Base-by-base conservation (phyloP, 2,329 filamentous ascomycete genomes). In the Neopestalotiopsis sp. region DNA sequence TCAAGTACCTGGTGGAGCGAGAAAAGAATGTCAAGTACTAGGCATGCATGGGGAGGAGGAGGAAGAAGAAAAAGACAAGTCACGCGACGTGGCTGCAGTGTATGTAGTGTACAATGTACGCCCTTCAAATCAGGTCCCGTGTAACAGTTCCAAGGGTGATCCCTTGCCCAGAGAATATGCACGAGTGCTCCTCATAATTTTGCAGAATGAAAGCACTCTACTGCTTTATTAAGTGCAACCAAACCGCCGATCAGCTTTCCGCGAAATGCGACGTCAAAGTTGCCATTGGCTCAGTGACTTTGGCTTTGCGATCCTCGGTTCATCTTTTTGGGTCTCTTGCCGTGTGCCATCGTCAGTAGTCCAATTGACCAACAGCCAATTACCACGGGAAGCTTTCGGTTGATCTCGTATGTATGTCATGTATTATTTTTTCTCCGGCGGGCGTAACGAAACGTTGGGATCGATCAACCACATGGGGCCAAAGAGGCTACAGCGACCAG, bases 171-270 rank as follows among this genome's bases (percentile, higher is more conserved):
- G 45, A 20, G n/a, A n/a, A 24, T 53, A 53, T 53, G 45, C 45
- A 53, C 45, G 14, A n/a, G 45, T 53, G 45, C 45, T n/a, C 45
- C 45, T 53, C 45, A 53, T 53, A 53, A 53, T 53, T 20, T 53
- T 53, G 45, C 45, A n/a, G 45, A 53, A 53, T 53, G 45, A 53
- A 38, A 53, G 45, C 45, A 53, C 45, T 53, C 45, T 53, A 20
- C 45, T 53, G 34, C 45, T 53, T 53, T 53, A 24, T 53, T 53
- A 24, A 53, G 45, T 53, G 45, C 45, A 6, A 53, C 45, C 17
- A 20, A 28, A 28, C 24, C 45, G 45, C 45, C n/a, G 45, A 53
- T 53, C 45, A 53, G 45, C 45, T 20, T n/a, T 17, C 45, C 17
- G 17, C 17, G 45, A 53, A 53, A n/a, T 53, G 45, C 45, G 20